Base-by-base conservation (phyloP, 2,329 filamentous ascomycete genomes). In the Dactylellina sp. region DNA sequence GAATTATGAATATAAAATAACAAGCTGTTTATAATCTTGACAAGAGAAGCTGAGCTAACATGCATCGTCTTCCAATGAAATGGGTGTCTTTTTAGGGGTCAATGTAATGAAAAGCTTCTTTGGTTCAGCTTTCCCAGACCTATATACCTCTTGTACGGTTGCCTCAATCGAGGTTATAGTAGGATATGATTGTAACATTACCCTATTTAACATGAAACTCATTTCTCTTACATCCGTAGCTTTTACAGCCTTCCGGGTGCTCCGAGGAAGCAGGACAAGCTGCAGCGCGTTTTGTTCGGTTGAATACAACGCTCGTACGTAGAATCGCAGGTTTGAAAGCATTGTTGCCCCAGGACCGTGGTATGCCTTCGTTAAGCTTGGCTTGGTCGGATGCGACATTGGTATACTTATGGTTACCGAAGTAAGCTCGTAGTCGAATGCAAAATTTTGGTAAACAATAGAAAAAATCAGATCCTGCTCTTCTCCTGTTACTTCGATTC, bases 241-340 rank as follows among this genome's bases (percentile, higher is more conserved):
- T 16, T 4, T 16, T 3, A 60, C 56, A 14, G 24, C 12, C 37
- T 25, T 52, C 2, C 59, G 24, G 16, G 46, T 75, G 9, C 42
- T 76, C 49, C 76, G 59, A 12, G 75, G 75, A 14, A 77, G 9
- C 14, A 77, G 1, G 37, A 50, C 46, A 18, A 76, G 2, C n/a
- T 71, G 60, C 40, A 76, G 52, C 24, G 39, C 22, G 35, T 52
- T 49, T 22, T 61, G 61, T 25, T 71, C 50, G 11, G 24, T 14
- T 16, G 56, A 60, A 24, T 60, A 60, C 28, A 44, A 28, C 9
- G 56, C 42, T 12, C 65, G 57, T 1, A 75, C 59, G 49, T 77
- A 75, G 49, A 77, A 76, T 28, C 77, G 53, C 28, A 76, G n/a
- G 60, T 77, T 78, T 24, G 60, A 75, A 14, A 77, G 35, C 76